Evolutionary conservation across 2,329 filamentous ascomycete genomes (phyloP).

Genomic region (Arthrobotrys musiformis): DNA sequence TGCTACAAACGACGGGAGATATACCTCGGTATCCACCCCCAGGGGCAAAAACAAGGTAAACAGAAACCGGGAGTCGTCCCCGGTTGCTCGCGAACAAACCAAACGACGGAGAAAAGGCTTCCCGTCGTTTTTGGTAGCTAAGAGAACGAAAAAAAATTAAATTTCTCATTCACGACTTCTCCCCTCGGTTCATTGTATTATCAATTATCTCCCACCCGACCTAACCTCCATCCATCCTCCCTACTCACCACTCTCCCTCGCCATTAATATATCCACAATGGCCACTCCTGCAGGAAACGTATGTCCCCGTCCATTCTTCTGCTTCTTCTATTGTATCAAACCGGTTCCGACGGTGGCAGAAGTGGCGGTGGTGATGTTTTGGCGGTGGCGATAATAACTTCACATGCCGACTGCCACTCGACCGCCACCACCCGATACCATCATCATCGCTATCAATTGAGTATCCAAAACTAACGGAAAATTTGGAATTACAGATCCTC

Average conservation of each 20-base stretch:
- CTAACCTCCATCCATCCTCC: not conserved
- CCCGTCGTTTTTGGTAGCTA: not conserved
- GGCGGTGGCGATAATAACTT: not conserved
- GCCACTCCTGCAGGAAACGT: slow-evolving; percentile 50
- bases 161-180: slow-evolving; percentile 14
- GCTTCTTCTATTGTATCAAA: not conserved
- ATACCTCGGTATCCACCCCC: no score
- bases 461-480: not conserved
- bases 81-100: no score
- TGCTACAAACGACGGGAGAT: no score
- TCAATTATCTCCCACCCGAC: not conserved
- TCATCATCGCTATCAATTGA: not conserved
- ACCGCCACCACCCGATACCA: not conserved
- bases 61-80: not conserved
- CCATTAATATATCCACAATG: slow-evolving; percentile 16
- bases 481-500: slow-evolving; percentile 76
- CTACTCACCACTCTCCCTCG: not conserved
- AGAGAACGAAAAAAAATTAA: slow-evolving; percentile 44
- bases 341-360: not conserved
- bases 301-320: slow-evolving; percentile 22
- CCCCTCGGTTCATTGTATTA: slow-evolving; percentile 2
- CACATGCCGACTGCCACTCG: slow-evolving; percentile 55
- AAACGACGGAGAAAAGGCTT: slow-evolving; percentile 21
- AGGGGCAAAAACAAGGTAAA: no score
- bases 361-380: not conserved